Percentiles rank a stretch among this genome's conserved stretches.
Evolutionary conservation across 2,329 filamentous ascomycete genomes (phyloP).

Genomic region (Colletotrichum tofieldiae): DNA sequence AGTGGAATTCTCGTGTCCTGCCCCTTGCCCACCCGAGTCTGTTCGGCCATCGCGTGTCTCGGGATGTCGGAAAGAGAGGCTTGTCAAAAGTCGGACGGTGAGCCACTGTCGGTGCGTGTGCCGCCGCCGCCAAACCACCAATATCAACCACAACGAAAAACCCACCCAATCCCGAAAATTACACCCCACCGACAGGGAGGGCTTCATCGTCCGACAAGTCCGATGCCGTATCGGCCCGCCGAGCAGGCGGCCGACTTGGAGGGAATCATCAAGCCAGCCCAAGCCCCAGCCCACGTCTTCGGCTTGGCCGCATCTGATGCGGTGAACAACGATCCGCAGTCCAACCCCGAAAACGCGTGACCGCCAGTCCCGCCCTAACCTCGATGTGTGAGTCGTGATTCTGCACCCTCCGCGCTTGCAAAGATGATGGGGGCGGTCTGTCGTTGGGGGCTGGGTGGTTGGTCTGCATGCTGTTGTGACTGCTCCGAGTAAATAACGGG

Average conservation of each 20-base stretch:
- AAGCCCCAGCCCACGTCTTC: conserved; percentile 16
- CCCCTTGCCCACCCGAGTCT: background rate
- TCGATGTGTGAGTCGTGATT: background rate
- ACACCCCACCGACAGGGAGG: conserved; percentile 6
- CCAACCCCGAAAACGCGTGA: conserved; percentile 18
- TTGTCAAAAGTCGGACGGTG: conserved; percentile 9
- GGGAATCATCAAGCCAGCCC: background rate
- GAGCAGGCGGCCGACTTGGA: conserved; percentile 3
- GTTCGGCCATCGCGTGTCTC: conserved; percentile 19
- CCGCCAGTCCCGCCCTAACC: conserved; percentile 2
- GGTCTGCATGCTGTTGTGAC: background rate
- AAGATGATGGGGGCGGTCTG: conserved; percentile 2
- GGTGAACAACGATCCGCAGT: conserved; percentile 33
- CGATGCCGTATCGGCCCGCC: conserved; percentile 23
- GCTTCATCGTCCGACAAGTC: conserved; percentile 28
- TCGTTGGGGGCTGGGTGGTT: background rate
- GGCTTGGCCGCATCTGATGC: conserved; percentile 39
- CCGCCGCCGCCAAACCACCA: background rate
- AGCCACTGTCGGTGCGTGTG: background rate
- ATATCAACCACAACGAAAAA: background rate
- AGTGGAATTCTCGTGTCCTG: conserved; percentile 1
- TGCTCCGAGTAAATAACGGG: background rate
- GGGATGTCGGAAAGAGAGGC: background rate
- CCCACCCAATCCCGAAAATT: background rate
- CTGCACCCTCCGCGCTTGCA: conserved; percentile 1